Percentiles rank a stretch among this genome's conserved stretches.
Conservation (phyloP, 2,329 filamentous ascomycete genomes). For the Fusarium transvaalense region DNA sequence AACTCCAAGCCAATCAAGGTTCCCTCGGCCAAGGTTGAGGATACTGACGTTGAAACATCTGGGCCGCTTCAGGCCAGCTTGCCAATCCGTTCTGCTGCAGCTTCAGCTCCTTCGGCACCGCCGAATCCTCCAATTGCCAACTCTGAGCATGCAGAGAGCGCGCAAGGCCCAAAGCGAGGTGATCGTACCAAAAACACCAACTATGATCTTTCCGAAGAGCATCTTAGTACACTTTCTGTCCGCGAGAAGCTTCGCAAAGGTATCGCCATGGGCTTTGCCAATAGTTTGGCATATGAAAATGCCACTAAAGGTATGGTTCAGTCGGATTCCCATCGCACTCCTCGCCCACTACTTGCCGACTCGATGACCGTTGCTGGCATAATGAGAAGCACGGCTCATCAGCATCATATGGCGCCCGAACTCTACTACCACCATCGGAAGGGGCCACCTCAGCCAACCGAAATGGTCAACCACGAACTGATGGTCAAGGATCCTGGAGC, state of each 20-base stretch:
- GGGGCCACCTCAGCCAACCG: neutral
- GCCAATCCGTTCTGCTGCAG: neutral
- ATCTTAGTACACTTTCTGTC: slow-evolving; percentile 27
- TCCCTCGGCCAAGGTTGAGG: neutral
- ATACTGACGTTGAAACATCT: neutral
- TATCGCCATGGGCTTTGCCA: slow-evolving; percentile 37
- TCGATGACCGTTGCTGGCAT: slow-evolving; percentile 16
- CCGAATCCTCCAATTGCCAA: neutral
- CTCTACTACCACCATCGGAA: slow-evolving; percentile 1
- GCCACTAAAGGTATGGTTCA: neutral
- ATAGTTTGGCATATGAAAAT: slow-evolving; percentile 4
- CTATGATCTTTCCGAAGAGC: slow-evolving; percentile 25
- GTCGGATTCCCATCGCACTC: neutral
- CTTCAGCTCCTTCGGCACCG: neutral
- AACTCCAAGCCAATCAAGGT: neutral
- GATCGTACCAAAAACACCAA: neutral
- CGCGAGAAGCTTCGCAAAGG: slow-evolving; percentile 41
- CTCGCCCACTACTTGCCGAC: neutral
- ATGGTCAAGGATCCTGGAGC: slow-evolving; percentile 4
- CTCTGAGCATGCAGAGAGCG: neutral
- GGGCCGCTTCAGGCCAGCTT: neutral
- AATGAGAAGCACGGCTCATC: slow-evolving; percentile 20
- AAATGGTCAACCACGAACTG: slow-evolving; percentile 16
- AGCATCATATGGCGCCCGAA: slow-evolving; percentile 11
- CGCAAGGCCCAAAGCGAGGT: neutral